These are phyloP conservation scores for Jamesozyma piceae DNA, from an alignment of 805 yeast genomes.

Conservation along the genomic window DNA sequence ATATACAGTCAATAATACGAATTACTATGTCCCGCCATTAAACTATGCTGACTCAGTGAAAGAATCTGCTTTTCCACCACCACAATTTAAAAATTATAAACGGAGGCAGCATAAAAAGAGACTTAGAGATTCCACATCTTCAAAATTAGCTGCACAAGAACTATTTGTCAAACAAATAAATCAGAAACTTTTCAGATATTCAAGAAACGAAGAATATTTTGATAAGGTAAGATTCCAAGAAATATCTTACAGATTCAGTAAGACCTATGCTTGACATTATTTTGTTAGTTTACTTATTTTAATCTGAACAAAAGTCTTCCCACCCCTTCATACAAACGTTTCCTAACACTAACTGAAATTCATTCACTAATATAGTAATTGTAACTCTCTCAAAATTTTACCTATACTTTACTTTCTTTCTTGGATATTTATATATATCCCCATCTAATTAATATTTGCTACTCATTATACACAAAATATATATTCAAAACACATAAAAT, in stretches of 20 bases:
- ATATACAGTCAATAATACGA: neutral
- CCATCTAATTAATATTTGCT: no score
- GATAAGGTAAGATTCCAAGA: slow-evolving; percentile 30
- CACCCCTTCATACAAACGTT: no score
- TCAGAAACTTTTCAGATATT: slow-evolving; percentile 2
- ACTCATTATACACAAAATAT: no score
- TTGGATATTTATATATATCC: no score
- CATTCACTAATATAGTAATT: no score
- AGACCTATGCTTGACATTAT: slow-evolving; percentile 19
- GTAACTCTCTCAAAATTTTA: no score
- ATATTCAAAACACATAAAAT: no score
- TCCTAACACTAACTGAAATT: no score
- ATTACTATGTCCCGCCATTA: neutral
- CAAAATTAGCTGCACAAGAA: neutral
- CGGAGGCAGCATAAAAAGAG: neutral
- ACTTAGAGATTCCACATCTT: neutral
- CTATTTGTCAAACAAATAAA: slow-evolving; percentile 4
- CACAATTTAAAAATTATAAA: neutral
- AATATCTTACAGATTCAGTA: slow-evolving; percentile 27
- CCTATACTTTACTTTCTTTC: no score
- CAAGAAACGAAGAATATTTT: slow-evolving; percentile 19
- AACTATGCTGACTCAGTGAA: neutral
- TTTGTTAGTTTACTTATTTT: no score
- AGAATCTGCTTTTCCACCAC: neutral
- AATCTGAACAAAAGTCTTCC: no score